Conservation (phyloP, 1,139 yeast species). For the Arxiozyma slooffiae region DNA sequence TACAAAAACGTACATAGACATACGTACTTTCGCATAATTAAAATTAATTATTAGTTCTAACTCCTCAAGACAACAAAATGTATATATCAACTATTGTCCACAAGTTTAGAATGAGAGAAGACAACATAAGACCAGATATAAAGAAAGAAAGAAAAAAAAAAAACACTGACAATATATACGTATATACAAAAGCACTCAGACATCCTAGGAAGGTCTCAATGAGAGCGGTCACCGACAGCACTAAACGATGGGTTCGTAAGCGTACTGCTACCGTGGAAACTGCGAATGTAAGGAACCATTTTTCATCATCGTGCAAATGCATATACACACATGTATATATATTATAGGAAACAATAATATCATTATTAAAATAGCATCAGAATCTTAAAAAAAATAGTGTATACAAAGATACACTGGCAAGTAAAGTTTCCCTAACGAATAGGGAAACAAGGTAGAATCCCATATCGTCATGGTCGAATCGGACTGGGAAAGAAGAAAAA, state of each 20-base stretch:
- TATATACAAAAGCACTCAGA: slow-evolving; percentile 36
- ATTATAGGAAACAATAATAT: slow-evolving; percentile 2
- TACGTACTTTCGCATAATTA: not conserved
- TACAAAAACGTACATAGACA: not conserved
- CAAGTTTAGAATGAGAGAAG: not conserved
- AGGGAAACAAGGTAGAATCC: slow-evolving; percentile 35
- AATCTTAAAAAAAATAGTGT: slow-evolving; percentile 39
- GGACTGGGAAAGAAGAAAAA: slow-evolving; percentile 78
- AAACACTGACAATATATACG: slow-evolving; percentile 2
- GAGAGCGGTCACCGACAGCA: slow-evolving; percentile 72
- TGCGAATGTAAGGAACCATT: slow-evolving; percentile 72
- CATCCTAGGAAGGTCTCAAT: slow-evolving; percentile 51
- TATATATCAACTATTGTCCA: not conserved
- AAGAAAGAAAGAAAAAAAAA: slow-evolving; percentile 2
- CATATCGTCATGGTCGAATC: slow-evolving; percentile 90
- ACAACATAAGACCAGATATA: not conserved
- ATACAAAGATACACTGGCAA: slow-evolving; percentile 62
- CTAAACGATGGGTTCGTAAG: slow-evolving; percentile 67
- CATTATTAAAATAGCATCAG: slow-evolving; percentile 26
- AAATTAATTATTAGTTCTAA: too few species aligned
- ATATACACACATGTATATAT: not conserved
- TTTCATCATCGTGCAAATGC: slow-evolving; percentile 53
- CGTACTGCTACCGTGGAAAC: slow-evolving; percentile 90
- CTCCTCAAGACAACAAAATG: not conserved
- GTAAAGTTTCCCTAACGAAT: slow-evolving; percentile 45